A percentile compares a stretch with the other conserved stretches of the same genome.
phyloP scores from a whole-genome alignment of 108 stramenopile species.

The Skeletonema grethae region DNA sequence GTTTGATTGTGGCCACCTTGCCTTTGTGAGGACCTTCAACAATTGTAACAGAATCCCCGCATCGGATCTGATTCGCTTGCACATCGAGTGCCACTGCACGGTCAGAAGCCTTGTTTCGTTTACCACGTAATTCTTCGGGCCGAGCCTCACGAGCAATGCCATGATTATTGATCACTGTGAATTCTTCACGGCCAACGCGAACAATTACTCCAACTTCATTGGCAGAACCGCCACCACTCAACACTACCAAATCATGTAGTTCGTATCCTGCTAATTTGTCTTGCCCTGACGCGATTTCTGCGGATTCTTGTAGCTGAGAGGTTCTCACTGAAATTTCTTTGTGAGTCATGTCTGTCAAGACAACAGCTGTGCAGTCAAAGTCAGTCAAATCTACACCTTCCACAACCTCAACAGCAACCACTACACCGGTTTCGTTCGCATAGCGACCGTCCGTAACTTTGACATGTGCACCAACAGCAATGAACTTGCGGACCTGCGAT shows the following conservation, averaged over 20 bases:
- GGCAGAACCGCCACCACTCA: conserved; percentile 86
- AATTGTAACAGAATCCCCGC: conserved; percentile 85
- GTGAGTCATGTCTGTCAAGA: conserved; percentile 90
- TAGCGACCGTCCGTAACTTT: conserved; percentile 95
- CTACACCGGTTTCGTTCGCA: conserved; percentile 94
- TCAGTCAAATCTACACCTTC: conserved; percentile 69
- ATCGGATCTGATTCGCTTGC: conserved; percentile 84
- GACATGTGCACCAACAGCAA: conserved; percentile 94
- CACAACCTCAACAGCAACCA: conserved; percentile 82
- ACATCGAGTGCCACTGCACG: conserved; percentile 90
- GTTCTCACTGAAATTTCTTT: conserved; percentile 87
- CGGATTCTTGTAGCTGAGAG: conserved; percentile 85
- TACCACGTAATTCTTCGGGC: conserved; percentile 91
- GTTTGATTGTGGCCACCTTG: conserved; percentile 89
- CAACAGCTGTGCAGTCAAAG: conserved; percentile 82
- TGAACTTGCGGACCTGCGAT: conserved; percentile 90
- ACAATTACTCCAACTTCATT: conserved; percentile 94
- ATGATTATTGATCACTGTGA: conserved; percentile 90
- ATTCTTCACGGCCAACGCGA: conserved; percentile 91
- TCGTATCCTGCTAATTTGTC: conserved; percentile 88
- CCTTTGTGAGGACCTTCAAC: conserved; percentile 90
- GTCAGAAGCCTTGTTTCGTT: conserved; percentile 78
- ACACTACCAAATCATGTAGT: conserved; percentile 87
- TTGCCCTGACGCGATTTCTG: conserved; percentile 87
- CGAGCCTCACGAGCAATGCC: conserved; percentile 83